Percentiles rank a stretch among this genome's conserved stretches.
phyloP scores from a whole-genome alignment of 768 basidiomycete genomes.

The Suillus placidus region DNA sequence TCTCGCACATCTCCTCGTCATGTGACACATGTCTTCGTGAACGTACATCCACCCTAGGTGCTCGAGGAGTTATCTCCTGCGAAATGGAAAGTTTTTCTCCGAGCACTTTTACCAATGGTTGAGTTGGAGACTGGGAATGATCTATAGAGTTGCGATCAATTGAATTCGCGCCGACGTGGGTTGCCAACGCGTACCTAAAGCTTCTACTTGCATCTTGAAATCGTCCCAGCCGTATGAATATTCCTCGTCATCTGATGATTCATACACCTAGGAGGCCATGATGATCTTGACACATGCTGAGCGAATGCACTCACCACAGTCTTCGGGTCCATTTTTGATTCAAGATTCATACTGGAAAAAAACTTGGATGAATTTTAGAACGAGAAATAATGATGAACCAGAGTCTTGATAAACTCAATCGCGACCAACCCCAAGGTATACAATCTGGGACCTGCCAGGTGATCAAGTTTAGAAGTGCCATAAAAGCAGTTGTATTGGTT shows the following conservation, averaged over 20 bases:
- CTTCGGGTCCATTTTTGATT: neutral
- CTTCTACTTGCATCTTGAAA: neutral
- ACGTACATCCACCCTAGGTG: neutral
- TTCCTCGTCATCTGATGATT: neutral
- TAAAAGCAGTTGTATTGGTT: neutral
- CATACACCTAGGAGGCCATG: neutral
- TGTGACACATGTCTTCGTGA: neutral
- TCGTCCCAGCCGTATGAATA: neutral
- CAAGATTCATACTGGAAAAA: neutral
- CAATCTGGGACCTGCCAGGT: neutral
- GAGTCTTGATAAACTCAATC: neutral
- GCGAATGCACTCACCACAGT: neutral
- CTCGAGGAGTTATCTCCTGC: neutral
- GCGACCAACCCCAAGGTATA: neutral
- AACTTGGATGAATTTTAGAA: neutral
- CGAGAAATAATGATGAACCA: neutral
- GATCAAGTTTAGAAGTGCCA: constrained; percentile 1
- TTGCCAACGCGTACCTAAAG: neutral
- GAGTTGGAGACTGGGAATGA: neutral
- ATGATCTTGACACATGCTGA: neutral
- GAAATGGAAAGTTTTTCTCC: neutral
- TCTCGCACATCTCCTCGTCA: neutral
- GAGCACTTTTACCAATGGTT: neutral
- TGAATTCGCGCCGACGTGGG: neutral
- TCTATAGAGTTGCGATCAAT: neutral